Conservation (phyloP, 768 basidiomycete genomes). For the Butyriboletus loyo region DNA sequence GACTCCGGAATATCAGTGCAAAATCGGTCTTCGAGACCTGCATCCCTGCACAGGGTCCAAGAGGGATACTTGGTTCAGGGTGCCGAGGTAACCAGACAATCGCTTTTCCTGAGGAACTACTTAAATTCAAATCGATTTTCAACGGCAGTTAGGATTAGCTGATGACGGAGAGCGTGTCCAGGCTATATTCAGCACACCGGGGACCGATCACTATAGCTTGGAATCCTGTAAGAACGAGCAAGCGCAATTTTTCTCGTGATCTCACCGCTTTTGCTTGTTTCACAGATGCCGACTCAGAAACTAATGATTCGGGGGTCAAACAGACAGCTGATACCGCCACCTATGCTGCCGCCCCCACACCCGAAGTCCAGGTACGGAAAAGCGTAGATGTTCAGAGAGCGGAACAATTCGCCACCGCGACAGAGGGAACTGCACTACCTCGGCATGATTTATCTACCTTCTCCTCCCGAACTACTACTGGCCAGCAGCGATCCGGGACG, state of each 20-base stretch:
- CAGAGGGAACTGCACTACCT: neutral
- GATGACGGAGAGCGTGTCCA: neutral
- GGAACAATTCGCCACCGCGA: neutral
- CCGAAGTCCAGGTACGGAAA: too few species aligned
- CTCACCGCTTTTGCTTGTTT: neutral
- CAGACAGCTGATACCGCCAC: neutral
- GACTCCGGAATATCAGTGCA: neutral
- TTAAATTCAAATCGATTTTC: neutral
- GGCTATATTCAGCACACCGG: neutral
- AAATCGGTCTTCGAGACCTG: neutral
- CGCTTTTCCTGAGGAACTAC: neutral
- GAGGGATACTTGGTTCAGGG: neutral
- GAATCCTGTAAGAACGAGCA: neutral
- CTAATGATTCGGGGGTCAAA: neutral
- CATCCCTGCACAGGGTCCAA: neutral
- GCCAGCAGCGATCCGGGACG: neutral
- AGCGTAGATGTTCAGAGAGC: neutral
- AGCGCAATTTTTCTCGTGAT: neutral
- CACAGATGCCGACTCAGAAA: neutral
- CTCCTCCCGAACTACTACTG: neutral
- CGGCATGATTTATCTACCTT: neutral
- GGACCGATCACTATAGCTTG: neutral
- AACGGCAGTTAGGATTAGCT: neutral
- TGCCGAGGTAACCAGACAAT: neutral
- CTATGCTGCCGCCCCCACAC: too few species aligned